phyloP scores from a whole-genome alignment of 805 yeast species.

The Maudiozyma pseudohumilis region DNA sequence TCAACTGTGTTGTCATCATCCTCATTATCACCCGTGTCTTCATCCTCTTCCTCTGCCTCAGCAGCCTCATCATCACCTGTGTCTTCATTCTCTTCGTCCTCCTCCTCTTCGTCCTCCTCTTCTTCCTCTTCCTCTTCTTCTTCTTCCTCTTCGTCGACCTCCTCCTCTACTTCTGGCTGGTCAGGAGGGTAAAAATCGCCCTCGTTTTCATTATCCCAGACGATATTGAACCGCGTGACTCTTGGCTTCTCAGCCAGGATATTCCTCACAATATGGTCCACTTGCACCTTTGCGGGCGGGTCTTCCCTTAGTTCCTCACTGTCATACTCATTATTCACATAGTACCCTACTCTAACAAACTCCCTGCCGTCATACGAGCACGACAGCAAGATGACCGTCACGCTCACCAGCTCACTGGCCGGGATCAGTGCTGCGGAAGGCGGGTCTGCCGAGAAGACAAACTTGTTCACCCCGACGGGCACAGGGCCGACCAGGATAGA shows the following conservation, averaged over 20 bases:
- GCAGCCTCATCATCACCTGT: conserved; percentile 35
- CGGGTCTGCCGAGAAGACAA: conserved; percentile 88
- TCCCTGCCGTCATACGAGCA: conserved; percentile 91
- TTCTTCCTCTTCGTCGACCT: conserved; percentile 57
- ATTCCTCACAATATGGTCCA: conserved; percentile 88
- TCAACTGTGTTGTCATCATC: conserved; percentile 28
- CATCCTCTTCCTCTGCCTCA: conserved; percentile 34
- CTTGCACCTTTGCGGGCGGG: conserved; percentile 89
- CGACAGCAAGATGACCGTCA: conserved; percentile 84
- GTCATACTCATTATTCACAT: conserved; percentile 95
- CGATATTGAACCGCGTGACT: conserved; percentile 92
- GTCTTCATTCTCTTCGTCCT: conserved; percentile 39
- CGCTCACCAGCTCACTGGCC: conserved; percentile 88
- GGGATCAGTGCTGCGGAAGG: conserved; percentile 95
- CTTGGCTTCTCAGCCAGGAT: conserved; percentile 95
- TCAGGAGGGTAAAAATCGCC: conserved; percentile 71
- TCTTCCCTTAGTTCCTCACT: conserved; percentile 85
- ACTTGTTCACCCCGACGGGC: conserved; percentile 93
- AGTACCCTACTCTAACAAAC: conserved; percentile 94
- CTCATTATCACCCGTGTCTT: conserved; percentile 32
- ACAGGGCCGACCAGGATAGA: conserved; percentile 97
- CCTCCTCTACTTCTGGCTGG: conserved; percentile 54
- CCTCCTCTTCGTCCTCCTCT: conserved; percentile 37
- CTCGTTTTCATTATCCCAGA: conserved; percentile 79
- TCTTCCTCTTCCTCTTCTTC: conserved; percentile 49